phyloP scores from a whole-genome alignment of 768 basidiomycete genomes.

The Paxillus ammoniavirescens region DNA sequence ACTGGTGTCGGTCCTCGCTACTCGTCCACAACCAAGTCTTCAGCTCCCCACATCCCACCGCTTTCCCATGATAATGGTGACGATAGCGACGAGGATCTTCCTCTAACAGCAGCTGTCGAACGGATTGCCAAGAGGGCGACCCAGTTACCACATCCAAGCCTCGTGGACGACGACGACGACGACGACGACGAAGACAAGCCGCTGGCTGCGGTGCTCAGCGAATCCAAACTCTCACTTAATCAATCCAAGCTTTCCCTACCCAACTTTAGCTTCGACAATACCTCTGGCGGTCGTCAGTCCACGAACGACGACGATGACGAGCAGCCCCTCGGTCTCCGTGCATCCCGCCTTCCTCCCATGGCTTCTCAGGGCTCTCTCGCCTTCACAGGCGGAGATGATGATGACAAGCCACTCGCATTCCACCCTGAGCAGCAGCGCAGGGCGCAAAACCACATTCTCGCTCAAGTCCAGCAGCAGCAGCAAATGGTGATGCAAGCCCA shows the following conservation, averaged over 20 bases:
- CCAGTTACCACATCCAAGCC: slow-evolving; percentile 19
- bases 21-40: slow-evolving; percentile 30
- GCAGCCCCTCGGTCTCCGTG: slow-evolving; percentile 67
- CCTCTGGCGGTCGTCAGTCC: slow-evolving; percentile 13
- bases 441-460: slow-evolving; percentile 48
- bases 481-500: slow-evolving; percentile 78
- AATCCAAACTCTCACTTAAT: slow-evolving; percentile 42
- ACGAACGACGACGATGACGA: slow-evolving; percentile 61
- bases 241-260: slow-evolving; percentile 44
- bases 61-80: slow-evolving; percentile 31
- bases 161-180: slow-evolving; percentile 38
- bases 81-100: slow-evolving; percentile 80
- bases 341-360: slow-evolving; percentile 42
- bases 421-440: slow-evolving; percentile 81
- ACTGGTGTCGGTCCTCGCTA: slow-evolving; percentile 60
- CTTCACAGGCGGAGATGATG: slow-evolving; percentile 46
- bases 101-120: slow-evolving; percentile 62
- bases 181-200: slow-evolving; percentile 59
- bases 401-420: slow-evolving; percentile 67
- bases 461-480: slow-evolving; percentile 52
- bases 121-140: slow-evolving; percentile 50
- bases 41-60: slow-evolving; percentile 6
- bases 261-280: slow-evolving; percentile 41
- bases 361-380: slow-evolving; percentile 25
- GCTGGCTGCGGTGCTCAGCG: slow-evolving; percentile 56